Evolutionary conservation across 148 eudicot species (phyloP).

Genomic region (Silene uniflora): DNA sequence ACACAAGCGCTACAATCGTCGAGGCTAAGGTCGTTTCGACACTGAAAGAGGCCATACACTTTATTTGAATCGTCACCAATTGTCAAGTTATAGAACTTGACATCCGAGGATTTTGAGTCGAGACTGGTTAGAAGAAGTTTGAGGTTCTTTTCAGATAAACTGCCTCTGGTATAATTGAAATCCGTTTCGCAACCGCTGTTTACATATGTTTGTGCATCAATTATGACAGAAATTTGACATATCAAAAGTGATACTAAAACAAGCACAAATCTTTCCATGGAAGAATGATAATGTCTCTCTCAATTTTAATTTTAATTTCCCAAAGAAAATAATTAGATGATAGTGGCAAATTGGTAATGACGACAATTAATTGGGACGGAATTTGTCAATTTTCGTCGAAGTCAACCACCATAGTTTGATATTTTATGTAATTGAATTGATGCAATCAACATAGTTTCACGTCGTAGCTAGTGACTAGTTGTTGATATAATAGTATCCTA

Average conservation of each 20-base stretch:
- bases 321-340: no score
- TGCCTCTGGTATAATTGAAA: background rate
- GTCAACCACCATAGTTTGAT: no score
- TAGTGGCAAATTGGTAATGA: no score
- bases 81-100: background rate
- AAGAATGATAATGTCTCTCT: background rate
- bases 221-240: background rate
- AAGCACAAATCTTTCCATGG: background rate
- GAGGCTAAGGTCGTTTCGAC: background rate
- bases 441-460: no score
- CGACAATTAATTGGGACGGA: no score
- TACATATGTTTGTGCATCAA: background rate
- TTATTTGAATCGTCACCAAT: background rate
- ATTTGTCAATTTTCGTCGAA: no score
- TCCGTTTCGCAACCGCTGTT: background rate
- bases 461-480: no score
- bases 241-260: background rate
- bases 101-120: background rate
- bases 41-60: constrained; percentile 6
- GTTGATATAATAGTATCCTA: no score
- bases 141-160: background rate
- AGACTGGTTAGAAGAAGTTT: background rate
- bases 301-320: no score
- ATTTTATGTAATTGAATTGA: no score
- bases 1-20: constrained; percentile 9